A percentile compares a stretch with the other conserved stretches of the same genome.
These are phyloP conservation scores for Populus euphratica DNA, from an alignment of 345 rosid genomes.

Conservation along the genomic window DNA sequence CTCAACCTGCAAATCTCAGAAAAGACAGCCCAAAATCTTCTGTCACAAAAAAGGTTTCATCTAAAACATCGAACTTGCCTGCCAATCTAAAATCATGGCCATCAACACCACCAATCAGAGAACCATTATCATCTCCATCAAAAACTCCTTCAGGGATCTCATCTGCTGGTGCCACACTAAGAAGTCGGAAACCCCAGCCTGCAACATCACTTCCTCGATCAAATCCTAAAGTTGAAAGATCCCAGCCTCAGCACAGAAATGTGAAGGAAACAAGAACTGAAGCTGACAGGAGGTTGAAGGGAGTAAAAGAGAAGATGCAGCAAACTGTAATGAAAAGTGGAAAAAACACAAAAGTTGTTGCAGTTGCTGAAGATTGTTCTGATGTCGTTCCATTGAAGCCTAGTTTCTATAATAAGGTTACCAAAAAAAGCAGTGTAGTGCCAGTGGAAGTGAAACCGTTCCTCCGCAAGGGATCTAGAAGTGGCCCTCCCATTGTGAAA, in stretches of 20 bases:
- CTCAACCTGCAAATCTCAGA: slow-evolving; percentile 36
- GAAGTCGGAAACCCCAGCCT: slow-evolving; percentile 42
- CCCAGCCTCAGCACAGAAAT: slow-evolving; percentile 28
- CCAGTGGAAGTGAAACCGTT: slow-evolving; percentile 54
- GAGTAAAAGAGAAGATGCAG: slow-evolving; percentile 32
- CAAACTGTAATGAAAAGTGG: slow-evolving; percentile 28
- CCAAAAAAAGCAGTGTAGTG: slow-evolving; percentile 58
- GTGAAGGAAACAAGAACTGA: slow-evolving; percentile 23
- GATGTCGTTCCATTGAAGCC: slow-evolving; percentile 36
- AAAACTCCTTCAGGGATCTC: slow-evolving; percentile 35
- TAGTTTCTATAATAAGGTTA: slow-evolving; percentile 44
- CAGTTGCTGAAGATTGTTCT: slow-evolving; percentile 32
- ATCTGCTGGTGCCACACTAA: slow-evolving; percentile 37
- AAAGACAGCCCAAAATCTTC: slow-evolving; percentile 42
- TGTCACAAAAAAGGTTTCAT: slow-evolving; percentile 30
- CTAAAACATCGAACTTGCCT: slow-evolving; percentile 41
- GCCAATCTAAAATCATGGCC: slow-evolving; percentile 59
- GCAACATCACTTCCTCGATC: slow-evolving; percentile 31
- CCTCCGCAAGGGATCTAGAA: slow-evolving; percentile 48
- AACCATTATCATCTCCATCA: slow-evolving; percentile 36
- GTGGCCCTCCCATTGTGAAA: slow-evolving; percentile 19
- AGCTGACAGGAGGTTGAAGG: slow-evolving; percentile 26
- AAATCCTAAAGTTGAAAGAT: slow-evolving; percentile 40
- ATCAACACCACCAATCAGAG: slow-evolving; percentile 43
- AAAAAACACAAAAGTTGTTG: slow-evolving; percentile 34